These are phyloP conservation scores for Mayamaea pseudoterrestris DNA, from an alignment of 108 stramenopile species.

Conservation along the genomic window DNA sequence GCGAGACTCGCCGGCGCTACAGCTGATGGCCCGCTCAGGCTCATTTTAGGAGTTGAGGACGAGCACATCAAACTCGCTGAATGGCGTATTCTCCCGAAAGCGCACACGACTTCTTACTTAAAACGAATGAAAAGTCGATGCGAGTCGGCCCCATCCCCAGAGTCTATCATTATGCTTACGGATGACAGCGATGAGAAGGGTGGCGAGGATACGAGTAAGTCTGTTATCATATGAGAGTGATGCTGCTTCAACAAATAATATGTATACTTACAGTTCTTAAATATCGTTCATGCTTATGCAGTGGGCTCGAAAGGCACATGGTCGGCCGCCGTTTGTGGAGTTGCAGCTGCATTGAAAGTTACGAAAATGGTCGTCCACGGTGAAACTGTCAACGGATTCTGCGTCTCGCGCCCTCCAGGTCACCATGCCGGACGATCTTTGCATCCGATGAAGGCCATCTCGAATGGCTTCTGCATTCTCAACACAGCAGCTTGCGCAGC, in stretches of 20 bases:
- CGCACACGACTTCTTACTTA: constrained; percentile 57
- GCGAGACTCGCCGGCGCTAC: constrained; percentile 62
- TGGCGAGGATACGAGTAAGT: constrained; percentile 78
- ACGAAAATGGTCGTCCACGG: constrained; percentile 83
- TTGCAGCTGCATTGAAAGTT: constrained; percentile 75
- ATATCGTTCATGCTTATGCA: constrained; percentile 7
- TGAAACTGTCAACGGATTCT: constrained; percentile 78
- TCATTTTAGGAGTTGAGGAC: constrained; percentile 49
- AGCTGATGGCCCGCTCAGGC: constrained; percentile 12
- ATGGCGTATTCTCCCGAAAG: constrained; percentile 49
- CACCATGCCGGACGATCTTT: constrained; percentile 87
- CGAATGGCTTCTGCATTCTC: constrained; percentile 95
- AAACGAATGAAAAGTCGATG: constrained; percentile 58
- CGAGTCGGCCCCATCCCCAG: constrained; percentile 25
- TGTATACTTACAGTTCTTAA: neutral
- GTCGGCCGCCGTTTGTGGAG: constrained; percentile 81
- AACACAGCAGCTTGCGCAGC: constrained; percentile 95
- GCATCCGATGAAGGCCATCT: constrained; percentile 78
- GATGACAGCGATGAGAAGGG: constrained; percentile 79
- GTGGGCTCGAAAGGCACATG: constrained; percentile 73
- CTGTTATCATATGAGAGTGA: neutral
- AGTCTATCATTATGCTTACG: constrained; percentile 53
- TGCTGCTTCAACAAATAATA: neutral
- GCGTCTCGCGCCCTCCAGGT: constrained; percentile 84
- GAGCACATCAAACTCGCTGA: constrained; percentile 49